Conservation (phyloP, 2,329 filamentous ascomycete species). For the Proliferodiscus dingleyae region DNA sequence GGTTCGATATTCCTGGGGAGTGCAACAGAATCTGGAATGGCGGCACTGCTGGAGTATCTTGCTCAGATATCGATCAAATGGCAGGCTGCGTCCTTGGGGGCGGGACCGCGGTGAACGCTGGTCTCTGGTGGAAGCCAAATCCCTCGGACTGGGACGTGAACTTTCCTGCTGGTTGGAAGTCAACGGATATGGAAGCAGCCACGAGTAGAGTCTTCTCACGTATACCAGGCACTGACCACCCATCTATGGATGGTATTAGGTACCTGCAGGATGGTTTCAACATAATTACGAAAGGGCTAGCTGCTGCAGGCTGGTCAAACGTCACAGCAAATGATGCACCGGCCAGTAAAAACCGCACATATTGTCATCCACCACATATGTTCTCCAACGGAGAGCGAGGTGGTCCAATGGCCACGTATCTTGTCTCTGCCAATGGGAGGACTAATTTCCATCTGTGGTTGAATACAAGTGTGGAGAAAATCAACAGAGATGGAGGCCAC, state of each 20-base stretch:
- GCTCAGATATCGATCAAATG: conserved; percentile 59
- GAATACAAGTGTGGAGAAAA: conserved; percentile 59
- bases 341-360: conserved; percentile 65
- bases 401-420: conserved; percentile 65
- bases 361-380: conserved; percentile 60
- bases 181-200: conserved; percentile 53
- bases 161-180: conserved; percentile 63
- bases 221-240: conserved; percentile 62
- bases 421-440: conserved; percentile 53
- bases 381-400: conserved; percentile 58
- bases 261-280: conserved; percentile 63
- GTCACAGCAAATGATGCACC: too few species aligned
- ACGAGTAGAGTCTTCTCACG: conserved; percentile 59
- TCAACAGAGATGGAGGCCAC: too few species aligned
- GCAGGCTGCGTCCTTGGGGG: conserved; percentile 62
- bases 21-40: conserved; percentile 57
- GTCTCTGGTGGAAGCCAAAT: conserved; percentile 61
- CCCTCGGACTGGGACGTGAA: conserved; percentile 64
- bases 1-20: conserved; percentile 67
- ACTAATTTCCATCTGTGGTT: conserved; percentile 62
- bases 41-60: conserved; percentile 45
- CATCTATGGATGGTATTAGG: conserved; percentile 58
- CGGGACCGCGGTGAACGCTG: conserved; percentile 49
- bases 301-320: too few species aligned
- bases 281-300: too few species aligned